phyloP scores from a whole-genome alignment of 2,329 filamentous ascomycete species.

The Fusarium sp. region DNA sequence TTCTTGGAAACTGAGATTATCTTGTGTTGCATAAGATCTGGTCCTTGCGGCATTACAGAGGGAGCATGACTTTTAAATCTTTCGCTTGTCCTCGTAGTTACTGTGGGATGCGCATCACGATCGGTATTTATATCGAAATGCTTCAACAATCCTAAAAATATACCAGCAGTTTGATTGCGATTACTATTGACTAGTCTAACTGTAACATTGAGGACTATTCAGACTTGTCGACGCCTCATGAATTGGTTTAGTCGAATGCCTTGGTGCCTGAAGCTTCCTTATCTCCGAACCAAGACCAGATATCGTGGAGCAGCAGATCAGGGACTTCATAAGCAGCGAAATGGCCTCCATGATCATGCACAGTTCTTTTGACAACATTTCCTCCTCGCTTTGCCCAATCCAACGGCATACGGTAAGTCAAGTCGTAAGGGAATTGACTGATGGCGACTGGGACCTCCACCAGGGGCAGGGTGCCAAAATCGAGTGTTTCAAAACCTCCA shows the following conservation, averaged over 20 bases:
- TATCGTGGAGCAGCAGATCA: not conserved
- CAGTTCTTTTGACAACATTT: not conserved
- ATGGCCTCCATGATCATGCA: not conserved
- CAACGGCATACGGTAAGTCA: not conserved
- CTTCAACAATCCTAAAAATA: accelerated
- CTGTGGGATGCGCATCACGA: not conserved
- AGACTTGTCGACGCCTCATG: accelerated
- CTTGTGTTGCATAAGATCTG: accelerated
- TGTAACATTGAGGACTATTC: accelerated
- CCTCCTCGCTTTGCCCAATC: not conserved
- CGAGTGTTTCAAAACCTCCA: not conserved
- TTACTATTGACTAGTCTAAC: too few species aligned
- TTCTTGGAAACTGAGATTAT: accelerated
- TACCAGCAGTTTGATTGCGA: too few species aligned
- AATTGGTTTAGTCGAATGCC: not conserved
- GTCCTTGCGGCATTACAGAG: accelerated
- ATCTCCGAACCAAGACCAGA: not conserved
- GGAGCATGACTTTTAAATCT: too few species aligned
- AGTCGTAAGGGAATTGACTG: not conserved
- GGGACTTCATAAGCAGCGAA: not conserved
- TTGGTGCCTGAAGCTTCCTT: not conserved
- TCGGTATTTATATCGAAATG: accelerated
- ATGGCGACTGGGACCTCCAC: not conserved
- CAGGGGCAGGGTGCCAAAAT: not conserved
- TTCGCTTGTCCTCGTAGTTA: too few species aligned